A percentile compares a stretch with the other conserved stretches of the same genome.
phyloP scores from a whole-genome alignment of 2,329 filamentous ascomycete genomes.

The Magnaporthales sp. region DNA sequence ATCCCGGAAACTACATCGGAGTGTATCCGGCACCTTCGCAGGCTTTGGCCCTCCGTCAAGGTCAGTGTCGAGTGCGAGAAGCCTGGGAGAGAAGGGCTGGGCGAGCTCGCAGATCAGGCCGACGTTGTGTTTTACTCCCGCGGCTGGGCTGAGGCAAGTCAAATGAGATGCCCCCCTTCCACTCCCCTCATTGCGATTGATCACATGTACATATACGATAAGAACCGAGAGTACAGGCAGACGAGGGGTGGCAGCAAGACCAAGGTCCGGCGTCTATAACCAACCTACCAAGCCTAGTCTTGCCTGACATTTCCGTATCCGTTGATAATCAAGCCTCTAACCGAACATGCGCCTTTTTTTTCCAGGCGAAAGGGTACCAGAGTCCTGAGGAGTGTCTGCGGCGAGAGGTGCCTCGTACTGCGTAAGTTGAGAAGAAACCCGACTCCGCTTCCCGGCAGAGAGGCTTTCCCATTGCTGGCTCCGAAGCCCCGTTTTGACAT shows the following conservation, averaged over 20 bases:
- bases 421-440: conserved; percentile 28
- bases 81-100: conserved; percentile 50
- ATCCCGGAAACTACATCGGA: conserved; percentile 50
- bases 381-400: conserved; percentile 40
- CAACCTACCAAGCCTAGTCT: background rate
- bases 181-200: background rate
- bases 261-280: background rate
- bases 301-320: background rate
- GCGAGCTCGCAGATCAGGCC: conserved; percentile 49
- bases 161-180: background rate
- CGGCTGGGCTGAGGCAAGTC: conserved; percentile 58
- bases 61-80: conserved; percentile 70
- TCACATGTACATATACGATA: background rate
- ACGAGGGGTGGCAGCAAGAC: background rate
- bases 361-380: conserved; percentile 22
- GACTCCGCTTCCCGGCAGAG: background rate
- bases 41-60: conserved; percentile 20
- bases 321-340: background rate
- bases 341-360: background rate
- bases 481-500: background rate
- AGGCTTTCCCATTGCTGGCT: background rate
- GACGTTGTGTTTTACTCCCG: conserved; percentile 69
- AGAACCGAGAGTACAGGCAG: background rate
- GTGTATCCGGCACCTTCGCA: conserved; percentile 50
- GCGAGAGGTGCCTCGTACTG: conserved; percentile 30